Evolutionary conservation across 345 rosid genomes (phyloP).

Genomic region (Cardamine occulta): DNA sequence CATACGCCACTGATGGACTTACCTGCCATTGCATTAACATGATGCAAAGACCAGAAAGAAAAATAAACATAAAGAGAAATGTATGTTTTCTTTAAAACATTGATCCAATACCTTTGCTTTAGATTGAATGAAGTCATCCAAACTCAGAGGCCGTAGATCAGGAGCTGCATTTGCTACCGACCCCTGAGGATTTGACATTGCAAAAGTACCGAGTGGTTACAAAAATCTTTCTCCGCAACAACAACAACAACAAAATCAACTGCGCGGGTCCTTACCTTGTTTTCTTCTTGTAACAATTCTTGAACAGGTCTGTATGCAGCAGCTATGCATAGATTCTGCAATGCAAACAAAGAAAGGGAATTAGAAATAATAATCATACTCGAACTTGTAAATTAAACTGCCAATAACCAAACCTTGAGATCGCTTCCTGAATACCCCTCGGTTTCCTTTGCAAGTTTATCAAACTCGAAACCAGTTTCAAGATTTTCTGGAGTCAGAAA

Average conservation of each 20-base stretch:
- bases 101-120: slow-evolving; percentile 75
- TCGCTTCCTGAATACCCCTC: slow-evolving; percentile 99
- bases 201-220: background rate
- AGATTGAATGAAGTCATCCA: slow-evolving; percentile 81
- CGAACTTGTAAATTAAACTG: slow-evolving; percentile 5
- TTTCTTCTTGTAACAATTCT: slow-evolving; percentile 84
- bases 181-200: slow-evolving; percentile 46
- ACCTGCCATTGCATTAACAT: slow-evolving; percentile 51
- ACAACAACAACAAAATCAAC: background rate
- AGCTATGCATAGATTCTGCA: slow-evolving; percentile 92
- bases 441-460: slow-evolving; percentile 79
- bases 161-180: slow-evolving; percentile 48
- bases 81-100: background rate
- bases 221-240: background rate
- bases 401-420: slow-evolving; percentile 73
- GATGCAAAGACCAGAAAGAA: background rate
- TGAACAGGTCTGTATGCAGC: slow-evolving; percentile 99
- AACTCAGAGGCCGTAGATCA: slow-evolving; percentile 61
- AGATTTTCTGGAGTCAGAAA: slow-evolving; percentile 74
- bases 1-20: slow-evolving; percentile 89
- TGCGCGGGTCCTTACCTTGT: slow-evolving; percentile 48
- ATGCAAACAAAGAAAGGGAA: slow-evolving; percentile 17
- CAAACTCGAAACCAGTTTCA: slow-evolving; percentile 58
- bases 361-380: background rate
- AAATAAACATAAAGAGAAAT: background rate